phyloP scores from a whole-genome alignment of 768 basidiomycete species.

The Hygrophorus pudorinus region DNA sequence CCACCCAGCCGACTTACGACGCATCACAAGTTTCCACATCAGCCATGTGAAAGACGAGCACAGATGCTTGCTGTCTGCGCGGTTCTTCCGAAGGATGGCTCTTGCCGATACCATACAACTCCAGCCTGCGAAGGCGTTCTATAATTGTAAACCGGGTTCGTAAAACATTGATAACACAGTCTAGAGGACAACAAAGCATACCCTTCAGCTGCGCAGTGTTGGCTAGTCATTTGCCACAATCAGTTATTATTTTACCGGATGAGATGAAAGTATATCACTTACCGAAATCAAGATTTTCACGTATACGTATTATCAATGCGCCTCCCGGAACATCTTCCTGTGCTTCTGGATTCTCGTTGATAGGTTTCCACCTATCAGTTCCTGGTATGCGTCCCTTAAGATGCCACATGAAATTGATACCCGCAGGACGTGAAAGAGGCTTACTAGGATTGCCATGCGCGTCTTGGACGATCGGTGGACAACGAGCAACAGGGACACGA shows the following conservation, averaged over 20 bases:
- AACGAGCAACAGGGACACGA: conserved; percentile 81
- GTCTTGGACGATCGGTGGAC: conserved; percentile 84
- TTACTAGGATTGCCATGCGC: conserved; percentile 82
- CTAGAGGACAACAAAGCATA: conserved; percentile 14
- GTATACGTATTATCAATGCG: conserved; percentile 77
- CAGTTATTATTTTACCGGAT: background rate
- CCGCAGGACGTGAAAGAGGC: conserved; percentile 6
- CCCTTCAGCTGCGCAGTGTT: conserved; percentile 95
- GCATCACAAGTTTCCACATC: conserved; percentile 90
- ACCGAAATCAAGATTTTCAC: conserved; percentile 91
- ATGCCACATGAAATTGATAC: background rate
- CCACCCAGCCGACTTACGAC: conserved; percentile 45
- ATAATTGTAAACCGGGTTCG: conserved; percentile 3
- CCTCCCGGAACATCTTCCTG: conserved; percentile 67
- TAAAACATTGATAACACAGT: background rate
- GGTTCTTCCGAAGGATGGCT: conserved; percentile 89
- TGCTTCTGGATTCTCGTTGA: conserved; percentile 80
- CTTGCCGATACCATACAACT: conserved; percentile 73
- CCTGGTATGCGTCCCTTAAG: conserved; percentile 76
- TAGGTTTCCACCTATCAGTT: conserved; percentile 82
- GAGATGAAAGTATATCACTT: conserved; percentile 12
- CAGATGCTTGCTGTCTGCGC: conserved; percentile 58
- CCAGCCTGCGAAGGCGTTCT: conserved; percentile 78
- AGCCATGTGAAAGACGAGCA: conserved; percentile 86
- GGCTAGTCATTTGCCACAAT: conserved; percentile 32